Percentiles rank a stretch among this genome's conserved stretches.
These are phyloP conservation scores for Phytophthora syringae DNA, from an alignment of 352 stramenopile genomes.

Conservation along the genomic window DNA sequence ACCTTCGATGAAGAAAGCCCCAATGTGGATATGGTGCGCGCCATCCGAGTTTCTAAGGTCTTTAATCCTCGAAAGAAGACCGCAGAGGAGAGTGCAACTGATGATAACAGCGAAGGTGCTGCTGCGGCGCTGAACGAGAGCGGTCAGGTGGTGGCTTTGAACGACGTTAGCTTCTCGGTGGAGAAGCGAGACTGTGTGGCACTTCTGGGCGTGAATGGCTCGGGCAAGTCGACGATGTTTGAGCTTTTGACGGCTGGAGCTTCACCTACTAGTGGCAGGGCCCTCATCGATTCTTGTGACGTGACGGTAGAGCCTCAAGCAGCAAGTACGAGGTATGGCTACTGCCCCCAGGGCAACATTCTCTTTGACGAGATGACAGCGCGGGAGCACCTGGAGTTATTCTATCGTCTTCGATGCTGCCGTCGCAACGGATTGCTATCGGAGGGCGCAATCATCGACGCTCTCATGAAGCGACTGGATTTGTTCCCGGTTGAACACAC, in stretches of 20 bases:
- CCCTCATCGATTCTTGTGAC: conserved; percentile 63
- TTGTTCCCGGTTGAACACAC: conserved; percentile 71
- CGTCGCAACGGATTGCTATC: conserved; percentile 24
- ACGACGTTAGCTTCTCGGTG: conserved; percentile 87
- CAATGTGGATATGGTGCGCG: conserved; percentile 50
- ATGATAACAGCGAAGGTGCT: conserved; percentile 11
- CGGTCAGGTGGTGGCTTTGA: conserved; percentile 69
- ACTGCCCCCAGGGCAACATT: conserved; percentile 83
- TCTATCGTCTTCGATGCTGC: conserved; percentile 60
- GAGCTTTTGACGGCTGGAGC: conserved; percentile 94
- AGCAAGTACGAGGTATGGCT: conserved; percentile 69
- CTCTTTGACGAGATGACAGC: conserved; percentile 78
- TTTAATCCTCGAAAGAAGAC: conserved; percentile 52
- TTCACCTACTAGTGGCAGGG: conserved; percentile 68
- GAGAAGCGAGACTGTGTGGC: conserved; percentile 91
- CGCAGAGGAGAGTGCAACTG: conserved; percentile 6
- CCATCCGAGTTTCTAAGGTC: conserved; percentile 61
- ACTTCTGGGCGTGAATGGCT: conserved; percentile 94
- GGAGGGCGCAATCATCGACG: conserved; percentile 45
- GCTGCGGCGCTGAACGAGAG: conserved; percentile 44
- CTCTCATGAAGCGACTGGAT: conserved; percentile 59
- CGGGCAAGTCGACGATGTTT: conserved; percentile 98
- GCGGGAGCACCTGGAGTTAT: conserved; percentile 78
- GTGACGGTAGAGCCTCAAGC: conserved; percentile 61
- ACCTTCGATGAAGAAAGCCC: conserved; percentile 38